Base-by-base conservation (phyloP, 495 filamentous ascomycete genomes). In the Talaromyces stipitatus region DNA sequence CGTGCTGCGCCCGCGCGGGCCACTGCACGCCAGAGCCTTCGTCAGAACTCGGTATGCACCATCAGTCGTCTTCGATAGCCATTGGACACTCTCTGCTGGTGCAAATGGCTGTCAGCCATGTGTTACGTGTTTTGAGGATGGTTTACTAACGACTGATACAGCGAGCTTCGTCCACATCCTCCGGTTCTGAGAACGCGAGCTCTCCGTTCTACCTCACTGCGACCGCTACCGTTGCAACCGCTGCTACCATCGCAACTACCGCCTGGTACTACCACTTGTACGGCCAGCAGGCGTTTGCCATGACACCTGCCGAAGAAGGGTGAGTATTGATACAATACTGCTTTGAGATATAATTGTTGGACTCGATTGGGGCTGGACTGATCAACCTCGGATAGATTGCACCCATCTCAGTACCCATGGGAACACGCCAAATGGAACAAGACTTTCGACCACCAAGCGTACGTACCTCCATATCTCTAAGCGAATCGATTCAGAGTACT, bases 381-480 rank as follows among this genome's bases (percentile, higher is more conserved):
- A 53, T 38, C 38, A 52, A 47, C 29, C 47, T 61, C 52, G 32
- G 59, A 45, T 45, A 98, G 94, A 72, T 82, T 99, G 58, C 95
- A 99, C 72, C 73, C 95, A 57, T 85, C 91, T 53, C 74, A 85
- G 64, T 97, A 97, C 73, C 95, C 95, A 56, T 99, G 95, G 95
- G 92, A 90, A 64, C 95, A 99, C 74, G 68, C 82, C 62, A 84
- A 90, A 69, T 92, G 84, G 82, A 79, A 83, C 68, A 94, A 92
- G 77, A 97, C 95, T 61, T 99, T 95, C 71, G 95, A 99, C 69
- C 94, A 97, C 72, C 82, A 89, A 73, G 84, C 89, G 92, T 96
- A 83, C 85, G 89, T 78, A 51, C 53, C 47, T 36, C 16, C 30
- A 27, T n/a, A 28, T 14, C 32, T 32, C 32, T 66, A 62, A 67